Base-by-base conservation (phyloP, 2,329 filamentous ascomycete genomes). In the Cercospora berteroae region DNA sequence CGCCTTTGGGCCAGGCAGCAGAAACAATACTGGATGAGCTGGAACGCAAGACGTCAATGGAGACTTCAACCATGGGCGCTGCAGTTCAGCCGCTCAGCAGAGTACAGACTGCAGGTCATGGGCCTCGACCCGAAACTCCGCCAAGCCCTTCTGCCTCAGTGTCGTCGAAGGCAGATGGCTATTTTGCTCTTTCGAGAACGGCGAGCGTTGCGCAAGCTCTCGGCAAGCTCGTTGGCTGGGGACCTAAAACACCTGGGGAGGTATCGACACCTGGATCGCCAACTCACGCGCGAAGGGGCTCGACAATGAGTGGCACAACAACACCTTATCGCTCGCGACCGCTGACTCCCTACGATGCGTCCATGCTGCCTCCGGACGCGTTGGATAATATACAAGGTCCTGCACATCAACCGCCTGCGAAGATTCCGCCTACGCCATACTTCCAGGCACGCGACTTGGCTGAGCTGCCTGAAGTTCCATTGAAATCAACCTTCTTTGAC, bases 401-500 rank as follows among this genome's bases (percentile, higher is more conserved):
- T 6, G 83, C 86, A 55, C 85, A 85, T 60, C 85, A 97, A 77
- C 86, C 93, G 68, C 85, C 89, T 60, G 91, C 92, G 7, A 88
- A 87, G 68, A 88, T 92, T 69, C 94, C 95, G 0, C 86, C 89
- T n/a, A 93, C 93, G 3, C 90, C 91, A 10, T 87, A 89, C 0
- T 97, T 91, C 75, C 82, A 87, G 70, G 83, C 87, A 60, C 87
- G 89, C 66, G 85, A 89, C 68, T 77, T 87, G 31, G 82, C 84
- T 0, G 82, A 87, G 63, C 73, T 83, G 9, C 90, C 91, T 1
- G 80, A 79, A 12, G 85, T 98, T 29, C 95, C 95, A 1, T 79
- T 99, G 18, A 86, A 86, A 67, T 97, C 93, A 77, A 89, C 86
- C 8, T 96, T 98, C 79, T 85, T 97, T 70, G 92, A 97, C 70